Base-by-base conservation (phyloP, 1,284 basidiomycete species). In the Hypsizygus ulmarius region DNA sequence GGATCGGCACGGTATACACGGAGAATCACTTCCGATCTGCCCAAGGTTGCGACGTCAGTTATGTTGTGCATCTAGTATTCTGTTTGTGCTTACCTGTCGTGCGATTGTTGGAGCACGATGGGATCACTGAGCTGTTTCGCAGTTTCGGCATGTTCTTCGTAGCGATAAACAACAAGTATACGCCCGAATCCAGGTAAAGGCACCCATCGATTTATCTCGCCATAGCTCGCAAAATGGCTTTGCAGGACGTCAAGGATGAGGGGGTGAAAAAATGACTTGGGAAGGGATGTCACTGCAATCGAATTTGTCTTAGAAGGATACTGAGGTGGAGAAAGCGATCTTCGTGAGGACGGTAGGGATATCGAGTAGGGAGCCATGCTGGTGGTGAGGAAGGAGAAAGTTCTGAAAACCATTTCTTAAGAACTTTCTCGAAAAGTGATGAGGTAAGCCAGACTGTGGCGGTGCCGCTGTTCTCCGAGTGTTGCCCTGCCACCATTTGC, bases 151-250 rank as follows among this genome's bases (percentile, higher is more conserved):
- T 78, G 71, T 32, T 79, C 77, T 16, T 85, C 82, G 5, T 68
- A 63, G 19, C 77, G 74, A 62, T 86, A 97, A 0, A 95, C 90
- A 25, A 93, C 67, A 38, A 97, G 80, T 28, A 93, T 85, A 15
- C 93, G 75, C 0, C 82, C 81, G 59, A 96, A 89, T 2, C 80
- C 81, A n/a, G 78, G 78, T 8, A 97, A 68, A 5, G 92, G 90
- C 1, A 89, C 90, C 92, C 93, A 97, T 58, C 87, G 79, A 59
- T 88, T 84, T 14, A 97, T 79, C 25, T 75, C 68, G 12, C 93
- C 94, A 61, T 84, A 93, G 0, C 73, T 64, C 3, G 71, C 71
- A 61, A 94, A 94, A 59, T 92, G 84, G 14, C 73, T 67, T 37
- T 72, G 76, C 21, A 94, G 72, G 4, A 87, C 76, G n/a, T 76